Conservation (phyloP, 306 rosid species). For the Macrotyloma uniflorum region DNA sequence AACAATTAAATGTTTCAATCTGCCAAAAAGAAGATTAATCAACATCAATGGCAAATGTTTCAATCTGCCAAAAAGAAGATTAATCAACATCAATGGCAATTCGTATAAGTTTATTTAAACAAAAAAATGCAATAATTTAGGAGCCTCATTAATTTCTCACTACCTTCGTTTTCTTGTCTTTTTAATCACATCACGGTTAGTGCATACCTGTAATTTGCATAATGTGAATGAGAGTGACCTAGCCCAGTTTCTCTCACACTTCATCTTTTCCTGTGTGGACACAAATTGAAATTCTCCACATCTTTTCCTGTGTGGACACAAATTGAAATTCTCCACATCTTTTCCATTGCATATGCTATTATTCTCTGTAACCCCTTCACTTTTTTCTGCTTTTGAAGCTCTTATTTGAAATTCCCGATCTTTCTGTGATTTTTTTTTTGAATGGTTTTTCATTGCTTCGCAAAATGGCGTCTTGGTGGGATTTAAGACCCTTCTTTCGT, state of each 20-base stretch:
- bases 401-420: neutral
- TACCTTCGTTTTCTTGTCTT: constrained; percentile 1
- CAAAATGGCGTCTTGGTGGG: constrained; percentile 65
- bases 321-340: neutral
- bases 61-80: neutral
- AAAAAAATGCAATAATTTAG: neutral
- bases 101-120: neutral
- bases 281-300: constrained; percentile 8
- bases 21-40: constrained; percentile 2
- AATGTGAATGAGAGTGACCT: neutral
- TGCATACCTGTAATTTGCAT: neutral
- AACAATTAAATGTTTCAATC: neutral
- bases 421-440: neutral
- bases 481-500: constrained; percentile 55
- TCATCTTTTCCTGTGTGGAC: neutral
- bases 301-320: neutral
- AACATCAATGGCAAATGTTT: neutral
- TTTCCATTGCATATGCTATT: neutral
- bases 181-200: neutral
- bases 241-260: neutral
- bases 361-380: constrained; percentile 1
- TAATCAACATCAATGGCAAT: neutral
- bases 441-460: constrained; percentile 33
- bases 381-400: neutral
- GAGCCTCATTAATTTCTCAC: neutral